Conservation (phyloP, 352 stramenopile genomes). For the Phytophthora palmivora region DNA sequence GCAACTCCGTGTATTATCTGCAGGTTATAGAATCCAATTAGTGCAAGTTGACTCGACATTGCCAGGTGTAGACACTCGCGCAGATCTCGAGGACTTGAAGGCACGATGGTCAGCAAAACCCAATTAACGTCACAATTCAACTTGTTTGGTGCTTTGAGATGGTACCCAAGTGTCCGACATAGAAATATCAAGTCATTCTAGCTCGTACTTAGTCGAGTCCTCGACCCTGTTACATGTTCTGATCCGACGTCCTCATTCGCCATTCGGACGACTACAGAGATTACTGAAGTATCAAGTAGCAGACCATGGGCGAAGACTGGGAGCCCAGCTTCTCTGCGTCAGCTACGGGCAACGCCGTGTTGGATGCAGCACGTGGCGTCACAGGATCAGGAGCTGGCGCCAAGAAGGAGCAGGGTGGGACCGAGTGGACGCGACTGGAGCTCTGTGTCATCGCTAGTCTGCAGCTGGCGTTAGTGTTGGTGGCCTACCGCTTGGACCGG, state of each 20-base stretch:
- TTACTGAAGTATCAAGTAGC: background rate
- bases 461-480: conserved; percentile 82
- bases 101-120: conserved; percentile 36
- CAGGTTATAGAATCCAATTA: conserved; percentile 76
- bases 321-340: conserved; percentile 29
- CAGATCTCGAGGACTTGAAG: conserved; percentile 66
- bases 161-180: conserved; percentile 6
- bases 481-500: conserved; percentile 82
- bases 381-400: conserved; percentile 29
- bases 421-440: conserved; percentile 77
- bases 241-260: conserved; percentile 29
- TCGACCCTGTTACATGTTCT: conserved; percentile 13
- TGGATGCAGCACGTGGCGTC: conserved; percentile 39
- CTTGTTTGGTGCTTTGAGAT: conserved; percentile 1
- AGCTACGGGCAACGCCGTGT: conserved; percentile 39
- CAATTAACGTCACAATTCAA: conserved; percentile 2
- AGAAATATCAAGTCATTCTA: conserved; percentile 10
- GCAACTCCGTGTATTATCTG: conserved; percentile 85
- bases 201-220: conserved; percentile 15
- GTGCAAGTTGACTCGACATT: conserved; percentile 67
- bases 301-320: conserved; percentile 32
- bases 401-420: conserved; percentile 30
- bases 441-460: conserved; percentile 84
- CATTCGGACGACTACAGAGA: conserved; percentile 18
- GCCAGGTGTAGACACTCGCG: conserved; percentile 74